Evolutionary conservation across 176 grass and related monocot species (phyloP).

Genomic region (Rhynchospora pubera): DNA sequence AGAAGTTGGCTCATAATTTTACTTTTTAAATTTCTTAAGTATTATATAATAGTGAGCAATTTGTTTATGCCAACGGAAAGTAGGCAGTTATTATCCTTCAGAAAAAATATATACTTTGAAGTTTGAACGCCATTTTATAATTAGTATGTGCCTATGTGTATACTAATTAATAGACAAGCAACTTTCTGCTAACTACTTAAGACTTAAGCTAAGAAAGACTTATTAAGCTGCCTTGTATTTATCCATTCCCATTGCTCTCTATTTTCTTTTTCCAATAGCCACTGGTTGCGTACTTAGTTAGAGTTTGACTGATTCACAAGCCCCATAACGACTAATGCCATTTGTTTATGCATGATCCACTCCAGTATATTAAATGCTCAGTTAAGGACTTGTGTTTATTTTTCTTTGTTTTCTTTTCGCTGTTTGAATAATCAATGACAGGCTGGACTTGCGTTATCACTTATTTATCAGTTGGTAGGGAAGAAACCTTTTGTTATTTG

Average conservation of each 20-base stretch:
- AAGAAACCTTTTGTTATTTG: neutral
- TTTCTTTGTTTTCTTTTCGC: neutral
- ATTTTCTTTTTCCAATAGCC: neutral
- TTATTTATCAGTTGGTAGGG: neutral
- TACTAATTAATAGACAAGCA: neutral
- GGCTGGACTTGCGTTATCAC: neutral
- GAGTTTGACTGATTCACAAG: constrained; percentile 6
- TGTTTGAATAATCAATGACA: constrained; percentile 8
- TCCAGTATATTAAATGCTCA: neutral
- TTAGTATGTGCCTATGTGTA: too few relatives aligned
- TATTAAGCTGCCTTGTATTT: neutral
- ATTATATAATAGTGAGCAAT: too few relatives aligned
- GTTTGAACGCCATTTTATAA: too few relatives aligned
- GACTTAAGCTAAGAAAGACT: neutral
- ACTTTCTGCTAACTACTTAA: neutral
- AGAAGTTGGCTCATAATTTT: too few relatives aligned
- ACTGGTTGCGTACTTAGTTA: constrained; percentile 17
- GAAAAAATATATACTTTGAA: too few relatives aligned
- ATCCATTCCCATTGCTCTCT: neutral
- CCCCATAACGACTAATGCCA: constrained; percentile 3
- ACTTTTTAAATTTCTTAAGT: too few relatives aligned
- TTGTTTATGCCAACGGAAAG: too few relatives aligned
- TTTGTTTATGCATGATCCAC: neutral
- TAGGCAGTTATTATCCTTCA: too few relatives aligned
- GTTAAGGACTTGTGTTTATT: neutral